A percentile compares a stretch with the other conserved stretches of the same genome.
Evolutionary conservation across 2,329 filamentous ascomycete species (phyloP).

Genomic region (Cladosporium oxysporum): DNA sequence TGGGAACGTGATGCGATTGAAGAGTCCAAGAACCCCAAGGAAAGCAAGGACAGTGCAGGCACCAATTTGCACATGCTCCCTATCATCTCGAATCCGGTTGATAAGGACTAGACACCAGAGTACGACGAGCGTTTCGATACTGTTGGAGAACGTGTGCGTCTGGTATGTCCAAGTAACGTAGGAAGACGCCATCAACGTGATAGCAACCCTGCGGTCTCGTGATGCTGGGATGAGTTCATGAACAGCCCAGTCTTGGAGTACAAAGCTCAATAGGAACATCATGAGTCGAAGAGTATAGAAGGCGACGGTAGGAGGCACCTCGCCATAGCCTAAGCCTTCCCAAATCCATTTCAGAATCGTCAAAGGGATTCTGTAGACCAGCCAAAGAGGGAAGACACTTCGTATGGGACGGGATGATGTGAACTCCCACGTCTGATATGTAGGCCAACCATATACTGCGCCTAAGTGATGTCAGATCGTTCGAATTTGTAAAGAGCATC

Average conservation of each 20-base stretch:
- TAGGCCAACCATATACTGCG: slow-evolving; percentile 88
- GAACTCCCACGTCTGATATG: slow-evolving; percentile 93
- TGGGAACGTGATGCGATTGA: slow-evolving; percentile 97
- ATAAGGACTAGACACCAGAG: slow-evolving; percentile 93
- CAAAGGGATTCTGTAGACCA: slow-evolving; percentile 92
- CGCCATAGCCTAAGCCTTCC: slow-evolving; percentile 77
- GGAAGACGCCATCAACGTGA: slow-evolving; percentile 86
- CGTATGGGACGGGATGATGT: slow-evolving; percentile 84
- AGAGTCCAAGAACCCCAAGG: slow-evolving; percentile 80
- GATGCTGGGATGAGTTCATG: slow-evolving; percentile 83
- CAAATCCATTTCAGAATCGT: slow-evolving; percentile 88
- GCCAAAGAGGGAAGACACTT: slow-evolving; percentile 96
- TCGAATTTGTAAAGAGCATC: no score
- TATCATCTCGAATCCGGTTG: slow-evolving; percentile 76
- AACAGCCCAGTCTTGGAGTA: slow-evolving; percentile 96
- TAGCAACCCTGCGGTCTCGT: slow-evolving; percentile 69
- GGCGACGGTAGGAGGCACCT: slow-evolving; percentile 78
- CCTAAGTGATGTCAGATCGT: slow-evolving; percentile 53
- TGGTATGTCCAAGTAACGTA: slow-evolving; percentile 99
- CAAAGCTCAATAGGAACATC: slow-evolving; percentile 95
- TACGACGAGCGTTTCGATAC: slow-evolving; percentile 88
- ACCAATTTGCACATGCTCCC: slow-evolving; percentile 74
- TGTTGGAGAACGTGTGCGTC: slow-evolving; percentile 97
- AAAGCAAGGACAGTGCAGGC: slow-evolving; percentile 78
- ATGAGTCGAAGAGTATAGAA: slow-evolving; percentile 86